phyloP scores from a whole-genome alignment of 2,329 filamentous ascomycete genomes.

The Ophiostoma piceae region DNA sequence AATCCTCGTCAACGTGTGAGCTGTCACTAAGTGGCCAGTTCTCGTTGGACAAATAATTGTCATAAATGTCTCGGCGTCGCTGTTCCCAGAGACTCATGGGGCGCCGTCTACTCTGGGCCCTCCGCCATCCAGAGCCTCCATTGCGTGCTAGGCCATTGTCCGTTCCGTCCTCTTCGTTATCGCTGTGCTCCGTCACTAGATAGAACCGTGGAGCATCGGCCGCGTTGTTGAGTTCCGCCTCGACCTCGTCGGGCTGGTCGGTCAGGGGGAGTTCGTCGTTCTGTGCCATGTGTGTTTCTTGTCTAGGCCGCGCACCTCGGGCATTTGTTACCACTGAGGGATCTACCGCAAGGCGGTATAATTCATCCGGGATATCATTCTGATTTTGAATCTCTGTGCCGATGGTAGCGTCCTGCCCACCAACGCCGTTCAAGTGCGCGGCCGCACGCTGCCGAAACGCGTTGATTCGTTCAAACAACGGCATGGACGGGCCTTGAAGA shows the following conservation, averaged over 20 bases:
- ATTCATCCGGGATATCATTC: constrained; percentile 26
- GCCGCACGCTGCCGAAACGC: constrained; percentile 1
- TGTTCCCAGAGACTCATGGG: neutral
- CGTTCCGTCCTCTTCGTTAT: constrained; percentile 47
- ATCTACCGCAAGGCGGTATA: constrained; percentile 35
- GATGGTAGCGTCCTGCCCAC: neutral
- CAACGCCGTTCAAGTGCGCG: neutral
- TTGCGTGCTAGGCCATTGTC: constrained; percentile 23
- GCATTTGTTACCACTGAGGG: constrained; percentile 31
- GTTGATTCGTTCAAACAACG: constrained; percentile 6
- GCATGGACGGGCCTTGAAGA: neutral
- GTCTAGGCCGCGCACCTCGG: neutral
- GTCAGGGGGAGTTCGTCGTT: neutral
- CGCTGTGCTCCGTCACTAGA: constrained; percentile 55
- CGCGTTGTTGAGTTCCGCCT: constrained; percentile 36
- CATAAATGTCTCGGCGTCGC: neutral
- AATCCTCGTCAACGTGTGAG: constrained; percentile 18
- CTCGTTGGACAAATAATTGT: neutral
- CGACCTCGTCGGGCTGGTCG: constrained; percentile 36
- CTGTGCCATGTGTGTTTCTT: neutral
- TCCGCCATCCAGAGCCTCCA: neutral
- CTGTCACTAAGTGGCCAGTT: neutral
- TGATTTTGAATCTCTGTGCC: constrained; percentile 35
- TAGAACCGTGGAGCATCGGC: constrained; percentile 43
- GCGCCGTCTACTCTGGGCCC: neutral